phyloP scores from a whole-genome alignment of 805 yeast genomes.

The Kodamaea leandrae region DNA sequence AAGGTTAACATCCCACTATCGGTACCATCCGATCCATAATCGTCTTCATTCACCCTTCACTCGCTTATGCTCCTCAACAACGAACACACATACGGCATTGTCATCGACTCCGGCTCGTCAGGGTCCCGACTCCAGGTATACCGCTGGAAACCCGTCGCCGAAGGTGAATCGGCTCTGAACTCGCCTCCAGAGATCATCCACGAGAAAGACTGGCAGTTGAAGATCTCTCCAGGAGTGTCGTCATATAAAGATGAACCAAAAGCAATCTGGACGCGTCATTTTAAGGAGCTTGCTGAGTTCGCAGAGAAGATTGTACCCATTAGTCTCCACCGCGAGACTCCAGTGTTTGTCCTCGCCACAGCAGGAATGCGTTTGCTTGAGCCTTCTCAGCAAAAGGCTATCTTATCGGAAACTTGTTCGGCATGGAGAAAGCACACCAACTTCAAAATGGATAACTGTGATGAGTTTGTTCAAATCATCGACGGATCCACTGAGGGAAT shows the following conservation, averaged over 20 bases:
- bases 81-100: conserved; percentile 65
- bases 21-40: too few relatives aligned
- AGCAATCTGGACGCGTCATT: conserved; percentile 69
- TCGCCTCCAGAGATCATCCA: conserved; percentile 70
- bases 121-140: conserved; percentile 89
- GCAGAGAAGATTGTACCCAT: conserved; percentile 72
- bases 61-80: background rate
- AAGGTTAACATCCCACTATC: too few relatives aligned
- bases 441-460: conserved; percentile 60
- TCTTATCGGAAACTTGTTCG: conserved; percentile 62
- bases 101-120: conserved; percentile 92
- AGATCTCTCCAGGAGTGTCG: conserved; percentile 84
- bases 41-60: too few relatives aligned
- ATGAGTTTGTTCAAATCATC: conserved; percentile 73
- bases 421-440: conserved; percentile 51
- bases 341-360: conserved; percentile 88
- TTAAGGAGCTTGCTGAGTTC: conserved; percentile 58
- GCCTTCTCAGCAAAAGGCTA: conserved; percentile 45
- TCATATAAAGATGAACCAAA: conserved; percentile 50
- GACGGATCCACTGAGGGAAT: conserved; percentile 95
- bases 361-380: conserved; percentile 92
- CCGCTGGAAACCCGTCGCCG: conserved; percentile 60
- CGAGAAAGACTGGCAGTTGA: conserved; percentile 64
- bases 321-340: conserved; percentile 61
- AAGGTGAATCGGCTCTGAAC: conserved; percentile 33